A percentile compares a stretch with the other conserved stretches of the same genome.
These are phyloP conservation scores for Orobanche coerulescens DNA, from an alignment of 257 asterid genomes.

Conservation along the genomic window DNA sequence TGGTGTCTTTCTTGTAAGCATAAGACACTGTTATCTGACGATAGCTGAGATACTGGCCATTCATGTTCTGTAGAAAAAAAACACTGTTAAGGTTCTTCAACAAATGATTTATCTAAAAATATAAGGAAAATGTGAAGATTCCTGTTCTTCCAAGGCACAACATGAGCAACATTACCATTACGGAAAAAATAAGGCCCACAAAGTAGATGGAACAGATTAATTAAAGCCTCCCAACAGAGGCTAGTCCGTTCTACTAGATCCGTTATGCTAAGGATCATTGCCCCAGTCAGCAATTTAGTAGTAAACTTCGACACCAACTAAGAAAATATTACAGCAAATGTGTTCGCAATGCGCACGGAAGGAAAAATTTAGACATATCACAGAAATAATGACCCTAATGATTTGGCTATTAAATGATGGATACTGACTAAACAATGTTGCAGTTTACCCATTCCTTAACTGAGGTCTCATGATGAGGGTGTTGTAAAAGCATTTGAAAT, in stretches of 20 bases:
- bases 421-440: background rate
- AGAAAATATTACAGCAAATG: too few species aligned
- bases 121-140: too few species aligned
- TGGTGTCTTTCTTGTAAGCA: conserved; percentile 93
- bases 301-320: background rate
- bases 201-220: background rate
- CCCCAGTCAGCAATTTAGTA: background rate
- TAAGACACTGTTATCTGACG: conserved; percentile 94
- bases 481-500: background rate
- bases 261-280: background rate
- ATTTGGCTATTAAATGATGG: background rate
- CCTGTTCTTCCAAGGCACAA: background rate
- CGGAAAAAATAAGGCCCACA: background rate
- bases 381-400: background rate
- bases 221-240: background rate
- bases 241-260: conserved; percentile 4
- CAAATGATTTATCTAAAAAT: background rate
- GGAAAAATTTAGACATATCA: background rate
- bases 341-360: background rate
- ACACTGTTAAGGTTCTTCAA: conserved; percentile 10
- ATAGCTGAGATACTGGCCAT: conserved; percentile 86
- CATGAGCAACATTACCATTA: background rate
- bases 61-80: conserved; percentile 62
- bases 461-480: background rate
- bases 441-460: background rate